Conservation (phyloP, 192 early-diverging fungal genomes). For the Obelidium mucronatum region DNA sequence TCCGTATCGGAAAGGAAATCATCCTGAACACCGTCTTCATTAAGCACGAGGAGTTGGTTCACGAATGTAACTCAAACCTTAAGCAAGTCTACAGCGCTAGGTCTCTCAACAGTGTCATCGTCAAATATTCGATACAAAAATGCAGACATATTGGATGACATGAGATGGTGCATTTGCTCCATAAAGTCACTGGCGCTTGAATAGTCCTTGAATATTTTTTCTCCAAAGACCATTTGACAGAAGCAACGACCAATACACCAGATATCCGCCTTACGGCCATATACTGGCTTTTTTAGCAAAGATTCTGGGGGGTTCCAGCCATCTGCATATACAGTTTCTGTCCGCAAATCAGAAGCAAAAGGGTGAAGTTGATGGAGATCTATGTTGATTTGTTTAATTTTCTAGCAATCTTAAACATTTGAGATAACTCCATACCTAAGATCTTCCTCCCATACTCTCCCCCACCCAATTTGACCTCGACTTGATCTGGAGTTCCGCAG, state of each 20-base stretch:
- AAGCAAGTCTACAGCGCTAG: constrained; percentile 77
- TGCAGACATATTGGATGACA: constrained; percentile 57
- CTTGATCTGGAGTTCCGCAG: constrained; percentile 26
- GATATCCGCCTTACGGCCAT: constrained; percentile 19
- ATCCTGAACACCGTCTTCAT: constrained; percentile 1
- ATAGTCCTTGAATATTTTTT: constrained; percentile 22
- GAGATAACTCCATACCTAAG: constrained; percentile 16
- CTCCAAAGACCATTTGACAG: constrained; percentile 40
- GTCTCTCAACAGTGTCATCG: constrained; percentile 72
- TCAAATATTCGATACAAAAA: constrained; percentile 70
- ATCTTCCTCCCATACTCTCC: constrained; percentile 37
- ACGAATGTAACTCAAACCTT: constrained; percentile 50
- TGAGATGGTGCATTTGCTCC: not conserved
- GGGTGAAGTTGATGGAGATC: constrained; percentile 17
- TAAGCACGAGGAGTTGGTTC: too few species aligned
- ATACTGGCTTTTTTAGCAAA: constrained; percentile 42
- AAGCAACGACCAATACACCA: constrained; percentile 40
- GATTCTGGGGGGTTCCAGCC: constrained; percentile 38
- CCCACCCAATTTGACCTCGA: constrained; percentile 42
- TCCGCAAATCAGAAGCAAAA: constrained; percentile 38
- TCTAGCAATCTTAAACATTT: not conserved
- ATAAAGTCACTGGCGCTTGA: constrained; percentile 15
- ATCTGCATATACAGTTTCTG: constrained; percentile 11
- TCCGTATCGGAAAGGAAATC: constrained; percentile 53
- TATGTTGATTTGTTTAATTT: not conserved